Evolutionary conservation across 176 grass and related monocot species (phyloP).

Genomic region (Eragrostis curvula): DNA sequence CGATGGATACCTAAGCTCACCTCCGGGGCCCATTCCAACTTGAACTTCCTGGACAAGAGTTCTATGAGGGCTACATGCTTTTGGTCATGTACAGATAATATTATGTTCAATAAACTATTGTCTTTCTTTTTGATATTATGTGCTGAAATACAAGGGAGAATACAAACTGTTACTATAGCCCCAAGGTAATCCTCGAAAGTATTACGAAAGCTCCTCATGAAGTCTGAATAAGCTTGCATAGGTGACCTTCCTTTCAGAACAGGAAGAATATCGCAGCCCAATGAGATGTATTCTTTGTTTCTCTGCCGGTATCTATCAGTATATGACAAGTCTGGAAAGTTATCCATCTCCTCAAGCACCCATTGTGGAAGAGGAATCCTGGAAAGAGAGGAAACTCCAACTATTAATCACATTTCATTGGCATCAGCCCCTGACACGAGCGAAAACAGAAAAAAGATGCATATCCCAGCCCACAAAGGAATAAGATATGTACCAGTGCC

Average conservation of each 20-base stretch:
- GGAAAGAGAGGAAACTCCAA: slow-evolving; percentile 11
- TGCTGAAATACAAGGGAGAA: slow-evolving; percentile 35
- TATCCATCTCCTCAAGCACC: slow-evolving; percentile 82
- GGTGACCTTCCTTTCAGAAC: slow-evolving; percentile 73
- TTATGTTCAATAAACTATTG: not conserved
- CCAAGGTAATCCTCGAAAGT: slow-evolving; percentile 74
- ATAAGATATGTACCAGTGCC: not conserved
- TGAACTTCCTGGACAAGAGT: slow-evolving; percentile 65
- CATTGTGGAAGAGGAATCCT: slow-evolving; percentile 78
- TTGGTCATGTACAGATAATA: not conserved
- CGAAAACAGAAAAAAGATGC: not conserved
- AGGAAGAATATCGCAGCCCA: slow-evolving; percentile 72
- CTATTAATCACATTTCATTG: not conserved
- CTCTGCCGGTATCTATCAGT: slow-evolving; percentile 61
- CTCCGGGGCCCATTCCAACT: slow-evolving; percentile 84
- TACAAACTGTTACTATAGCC: slow-evolving; percentile 64
- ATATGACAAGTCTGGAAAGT: slow-evolving; percentile 70
- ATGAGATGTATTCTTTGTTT: slow-evolving; percentile 85
- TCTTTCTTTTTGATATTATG: not conserved
- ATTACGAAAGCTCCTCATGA: slow-evolving; percentile 82
- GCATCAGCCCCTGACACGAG: not conserved
- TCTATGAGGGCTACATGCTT: slow-evolving; percentile 27
- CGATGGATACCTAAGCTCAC: slow-evolving; percentile 85
- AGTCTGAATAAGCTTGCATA: slow-evolving; percentile 86
- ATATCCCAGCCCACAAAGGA: not conserved